These are phyloP conservation scores for Paraphaeosphaeria minitans DNA, from an alignment of 2,329 filamentous ascomycete species.

Conservation along the genomic window DNA sequence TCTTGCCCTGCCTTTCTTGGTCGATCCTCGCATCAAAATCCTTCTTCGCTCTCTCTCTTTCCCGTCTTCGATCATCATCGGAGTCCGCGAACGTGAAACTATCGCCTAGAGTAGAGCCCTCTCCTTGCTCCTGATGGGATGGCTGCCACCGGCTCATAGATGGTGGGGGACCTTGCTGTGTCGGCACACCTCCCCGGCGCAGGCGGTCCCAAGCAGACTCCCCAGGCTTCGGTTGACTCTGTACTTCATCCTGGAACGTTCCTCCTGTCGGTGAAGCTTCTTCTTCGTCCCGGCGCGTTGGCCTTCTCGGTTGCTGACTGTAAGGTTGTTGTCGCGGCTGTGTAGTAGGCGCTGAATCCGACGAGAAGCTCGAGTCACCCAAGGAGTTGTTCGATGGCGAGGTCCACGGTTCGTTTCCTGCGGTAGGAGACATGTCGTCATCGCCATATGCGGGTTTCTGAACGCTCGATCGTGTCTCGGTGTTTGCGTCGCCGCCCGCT, in stretches of 20 bases:
- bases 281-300: constrained; percentile 37
- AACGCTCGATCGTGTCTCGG: not conserved
- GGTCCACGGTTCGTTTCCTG: constrained; percentile 39
- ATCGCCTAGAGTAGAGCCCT: constrained; percentile 47
- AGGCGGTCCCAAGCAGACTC: constrained; percentile 54
- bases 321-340: constrained; percentile 7
- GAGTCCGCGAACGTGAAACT: constrained; percentile 52
- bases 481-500: not conserved
- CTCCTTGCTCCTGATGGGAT: constrained; percentile 30
- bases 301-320: constrained; percentile 21
- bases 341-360: constrained; percentile 25
- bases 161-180: constrained; percentile 20
- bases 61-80: constrained; percentile 51
- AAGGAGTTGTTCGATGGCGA: constrained; percentile 11
- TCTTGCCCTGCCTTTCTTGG: constrained; percentile 54
- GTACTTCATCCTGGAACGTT: constrained; percentile 39
- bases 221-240: constrained; percentile 25
- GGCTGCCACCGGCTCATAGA: constrained; percentile 21
- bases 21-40: constrained; percentile 58
- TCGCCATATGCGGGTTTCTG: constrained; percentile 24
- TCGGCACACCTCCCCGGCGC: constrained; percentile 39
- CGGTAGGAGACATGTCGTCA: constrained; percentile 49
- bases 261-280: constrained; percentile 49
- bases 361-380: constrained; percentile 33
- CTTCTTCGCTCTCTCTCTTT: constrained; percentile 53